Conservation (phyloP, 73 alveolate genomes). For the Effrenium voratum region DNA sequence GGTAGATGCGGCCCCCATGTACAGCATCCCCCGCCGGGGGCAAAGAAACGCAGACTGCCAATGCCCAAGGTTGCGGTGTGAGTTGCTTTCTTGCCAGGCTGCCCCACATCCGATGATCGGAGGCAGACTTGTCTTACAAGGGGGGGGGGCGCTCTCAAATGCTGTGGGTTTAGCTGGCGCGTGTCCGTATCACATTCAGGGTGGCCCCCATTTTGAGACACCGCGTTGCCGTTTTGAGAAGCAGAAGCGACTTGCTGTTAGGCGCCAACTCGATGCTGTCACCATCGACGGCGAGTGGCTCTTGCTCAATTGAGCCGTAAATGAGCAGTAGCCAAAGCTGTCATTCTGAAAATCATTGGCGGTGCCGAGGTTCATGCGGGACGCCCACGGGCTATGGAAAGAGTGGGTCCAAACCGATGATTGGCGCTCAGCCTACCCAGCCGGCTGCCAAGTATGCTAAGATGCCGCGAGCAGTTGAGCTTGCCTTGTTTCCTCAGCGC, state of each 20-base stretch:
- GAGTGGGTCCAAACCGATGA: conserved; percentile 66
- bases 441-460: not conserved
- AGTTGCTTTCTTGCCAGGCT: too few species aligned
- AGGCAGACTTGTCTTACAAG: too few species aligned
- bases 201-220: not conserved
- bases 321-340: not conserved
- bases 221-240: not conserved
- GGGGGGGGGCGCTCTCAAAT: too few species aligned
- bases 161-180: too few species aligned
- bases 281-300: conserved; percentile 47
- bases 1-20: conserved; percentile 80
- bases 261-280: conserved; percentile 78
- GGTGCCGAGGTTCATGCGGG: conserved; percentile 75
- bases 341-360: not conserved
- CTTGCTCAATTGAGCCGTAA: not conserved
- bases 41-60: too few species aligned
- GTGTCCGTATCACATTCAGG: not conserved
- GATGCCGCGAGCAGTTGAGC: not conserved
- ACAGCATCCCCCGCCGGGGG: conserved; percentile 7
- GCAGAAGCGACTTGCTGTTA: not conserved
- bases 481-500: not conserved
- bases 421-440: conserved; percentile 84
- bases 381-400: conserved; percentile 61
- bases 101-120: too few species aligned
- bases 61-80: too few species aligned